A percentile compares a stretch with the other conserved stretches of the same genome.
Conservation (phyloP, 2,329 filamentous ascomycete genomes). For the Ascocoryne sarcoides region DNA sequence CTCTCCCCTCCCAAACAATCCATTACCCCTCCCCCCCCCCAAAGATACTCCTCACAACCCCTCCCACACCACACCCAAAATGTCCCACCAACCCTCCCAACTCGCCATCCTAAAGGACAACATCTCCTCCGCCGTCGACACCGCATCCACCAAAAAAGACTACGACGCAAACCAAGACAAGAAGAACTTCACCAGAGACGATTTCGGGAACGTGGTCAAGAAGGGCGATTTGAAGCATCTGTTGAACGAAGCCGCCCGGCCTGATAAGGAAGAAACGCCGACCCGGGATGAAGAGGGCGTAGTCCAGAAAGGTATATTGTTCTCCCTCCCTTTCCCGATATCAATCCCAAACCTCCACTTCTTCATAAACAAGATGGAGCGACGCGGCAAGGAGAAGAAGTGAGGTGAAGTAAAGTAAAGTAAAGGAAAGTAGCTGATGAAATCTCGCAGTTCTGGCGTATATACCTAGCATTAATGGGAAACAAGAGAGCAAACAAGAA, state of each 20-base stretch:
- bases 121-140: slow-evolving; percentile 9
- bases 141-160: slow-evolving; percentile 7
- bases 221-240: slow-evolving; percentile 21
- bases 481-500: slow-evolving; percentile 2
- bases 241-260: slow-evolving; percentile 21
- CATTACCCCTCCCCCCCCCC: no score
- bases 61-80: no score
- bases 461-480: background rate
- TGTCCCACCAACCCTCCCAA: slow-evolving; percentile 20
- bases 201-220: slow-evolving; percentile 14
- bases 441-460: background rate
- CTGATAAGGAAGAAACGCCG: slow-evolving; percentile 3
- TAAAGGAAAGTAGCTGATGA: background rate
- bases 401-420: no score
- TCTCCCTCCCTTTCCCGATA: background rate
- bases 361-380: no score
- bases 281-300: slow-evolving; percentile 9
- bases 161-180: slow-evolving; percentile 11
- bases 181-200: slow-evolving; percentile 14
- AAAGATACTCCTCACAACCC: no score
- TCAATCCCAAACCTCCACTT: background rate
- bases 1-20: no score
- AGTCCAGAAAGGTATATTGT: slow-evolving; percentile 18
- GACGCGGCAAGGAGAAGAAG: no score
- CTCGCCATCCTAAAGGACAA: slow-evolving; percentile 16